These are phyloP conservation scores for Carex arenaria DNA, from an alignment of 202 grass and related monocot species.

Conservation along the genomic window DNA sequence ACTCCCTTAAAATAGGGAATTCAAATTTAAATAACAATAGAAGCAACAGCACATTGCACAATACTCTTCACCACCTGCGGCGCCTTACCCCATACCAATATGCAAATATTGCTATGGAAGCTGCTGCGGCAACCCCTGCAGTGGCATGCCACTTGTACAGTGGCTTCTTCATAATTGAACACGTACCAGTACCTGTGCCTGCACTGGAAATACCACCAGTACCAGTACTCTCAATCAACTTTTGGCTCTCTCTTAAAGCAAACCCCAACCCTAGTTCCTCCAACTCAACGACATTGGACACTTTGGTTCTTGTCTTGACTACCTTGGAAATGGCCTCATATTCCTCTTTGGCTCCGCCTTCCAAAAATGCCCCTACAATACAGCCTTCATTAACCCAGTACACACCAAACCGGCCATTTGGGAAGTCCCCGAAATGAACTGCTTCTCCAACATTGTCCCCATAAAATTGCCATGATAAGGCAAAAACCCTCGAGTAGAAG, in stretches of 20 bases:
- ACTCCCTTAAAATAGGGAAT: background rate
- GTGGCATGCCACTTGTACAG: slow-evolving; percentile 50
- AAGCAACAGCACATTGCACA: background rate
- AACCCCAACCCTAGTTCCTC: slow-evolving; percentile 55
- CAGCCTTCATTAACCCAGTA: slow-evolving; percentile 63
- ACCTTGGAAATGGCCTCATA: slow-evolving; percentile 53
- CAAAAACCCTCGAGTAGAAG: slow-evolving; percentile 95
- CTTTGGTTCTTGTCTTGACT: slow-evolving; percentile 42
- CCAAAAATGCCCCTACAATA: slow-evolving; percentile 72
- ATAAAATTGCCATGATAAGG: slow-evolving; percentile 93
- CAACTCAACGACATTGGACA: slow-evolving; percentile 44
- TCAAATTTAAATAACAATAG: background rate
- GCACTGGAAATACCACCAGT: background rate
- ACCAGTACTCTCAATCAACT: slow-evolving; percentile 27
- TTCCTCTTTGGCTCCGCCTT: slow-evolving; percentile 70
- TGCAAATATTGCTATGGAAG: slow-evolving; percentile 48
- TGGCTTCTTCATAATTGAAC: slow-evolving; percentile 34
- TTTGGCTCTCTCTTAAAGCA: slow-evolving; percentile 57
- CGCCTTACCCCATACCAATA: slow-evolving; percentile 77
- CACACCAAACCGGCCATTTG: slow-evolving; percentile 56
- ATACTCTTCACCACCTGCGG: slow-evolving; percentile 49
- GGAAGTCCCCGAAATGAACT: slow-evolving; percentile 69
- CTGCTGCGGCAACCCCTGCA: slow-evolving; percentile 55
- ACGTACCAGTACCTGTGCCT: background rate
- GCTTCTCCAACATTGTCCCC: slow-evolving; percentile 79